phyloP scores from a whole-genome alignment of 805 yeast genomes.

The Candida railenensis region DNA sequence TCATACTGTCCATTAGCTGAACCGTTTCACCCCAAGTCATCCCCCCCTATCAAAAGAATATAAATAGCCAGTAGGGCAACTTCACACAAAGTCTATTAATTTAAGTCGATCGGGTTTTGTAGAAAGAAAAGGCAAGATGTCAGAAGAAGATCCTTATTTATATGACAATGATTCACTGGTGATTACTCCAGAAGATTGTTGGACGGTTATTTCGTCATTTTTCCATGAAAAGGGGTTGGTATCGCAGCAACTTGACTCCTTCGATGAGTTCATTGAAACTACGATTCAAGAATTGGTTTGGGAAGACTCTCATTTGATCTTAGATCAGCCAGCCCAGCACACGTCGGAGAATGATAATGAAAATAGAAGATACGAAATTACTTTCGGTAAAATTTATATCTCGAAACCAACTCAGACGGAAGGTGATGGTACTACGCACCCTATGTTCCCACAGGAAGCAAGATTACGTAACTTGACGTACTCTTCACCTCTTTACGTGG shows the following conservation, averaged over 20 bases:
- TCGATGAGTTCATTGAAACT: slow-evolving; percentile 95
- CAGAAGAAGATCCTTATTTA: slow-evolving; percentile 60
- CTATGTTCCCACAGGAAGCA: slow-evolving; percentile 98
- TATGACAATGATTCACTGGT: slow-evolving; percentile 60
- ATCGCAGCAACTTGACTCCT: slow-evolving; percentile 96
- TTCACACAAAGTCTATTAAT: too few relatives aligned
- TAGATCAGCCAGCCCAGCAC: slow-evolving; percentile 98
- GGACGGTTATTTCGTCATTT: slow-evolving; percentile 96
- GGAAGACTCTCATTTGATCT: slow-evolving; percentile 90
- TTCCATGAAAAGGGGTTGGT: slow-evolving; percentile 96
- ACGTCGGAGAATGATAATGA: slow-evolving; percentile 86
- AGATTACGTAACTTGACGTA: slow-evolving; percentile 93
- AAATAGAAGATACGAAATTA: slow-evolving; percentile 89
- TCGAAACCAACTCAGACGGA: slow-evolving; percentile 98
- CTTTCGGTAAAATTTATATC: slow-evolving; percentile 95
- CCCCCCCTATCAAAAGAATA: too few relatives aligned
- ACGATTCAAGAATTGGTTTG: slow-evolving; percentile 95
- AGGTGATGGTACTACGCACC: slow-evolving; percentile 99
- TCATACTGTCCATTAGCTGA: not conserved
- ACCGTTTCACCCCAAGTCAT: too few relatives aligned
- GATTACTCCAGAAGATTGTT: slow-evolving; percentile 97
- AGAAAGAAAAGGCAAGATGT: slow-evolving; percentile 10
- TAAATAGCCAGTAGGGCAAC: too few relatives aligned
- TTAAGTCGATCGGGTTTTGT: too few relatives aligned
- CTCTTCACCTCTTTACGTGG: slow-evolving; percentile 94